Evolutionary conservation across 169 alveolate species (phyloP).

Genomic region (Plasmodium ovale): DNA sequence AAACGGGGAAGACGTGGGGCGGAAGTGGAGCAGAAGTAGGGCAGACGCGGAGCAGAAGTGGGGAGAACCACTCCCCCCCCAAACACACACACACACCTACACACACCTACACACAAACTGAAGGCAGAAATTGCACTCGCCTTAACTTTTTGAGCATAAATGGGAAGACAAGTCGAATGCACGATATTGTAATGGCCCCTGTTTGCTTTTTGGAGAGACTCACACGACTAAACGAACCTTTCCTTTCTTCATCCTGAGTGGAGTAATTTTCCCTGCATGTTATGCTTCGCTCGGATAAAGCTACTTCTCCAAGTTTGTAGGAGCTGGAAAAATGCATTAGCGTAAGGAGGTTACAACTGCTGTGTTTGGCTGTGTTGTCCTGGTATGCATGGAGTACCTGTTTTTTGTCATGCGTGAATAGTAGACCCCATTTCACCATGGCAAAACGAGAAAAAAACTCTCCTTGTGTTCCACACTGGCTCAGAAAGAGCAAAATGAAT

Average conservation of each 20-base stretch:
- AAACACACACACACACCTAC: not conserved
- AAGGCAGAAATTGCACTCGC: not conserved
- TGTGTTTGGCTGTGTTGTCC: not conserved
- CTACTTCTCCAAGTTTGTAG: conserved; percentile 52
- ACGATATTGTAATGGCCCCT: too few species aligned
- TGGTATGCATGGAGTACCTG: conserved; percentile 5
- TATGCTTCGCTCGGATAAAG: not conserved
- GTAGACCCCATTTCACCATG: too few species aligned
- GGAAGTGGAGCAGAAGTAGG: not conserved
- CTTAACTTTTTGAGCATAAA: not conserved
- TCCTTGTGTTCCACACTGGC: not conserved
- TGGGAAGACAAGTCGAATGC: too few species aligned
- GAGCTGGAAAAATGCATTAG: conserved; percentile 35
- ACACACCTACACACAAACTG: not conserved
- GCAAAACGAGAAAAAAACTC: conserved; percentile 32
- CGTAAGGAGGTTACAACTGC: not conserved
- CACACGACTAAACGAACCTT: not conserved
- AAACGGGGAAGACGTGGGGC: not conserved
- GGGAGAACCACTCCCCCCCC: not conserved
- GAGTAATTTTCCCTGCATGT: not conserved
- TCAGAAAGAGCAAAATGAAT: conserved; percentile 19
- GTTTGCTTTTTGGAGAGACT: not conserved
- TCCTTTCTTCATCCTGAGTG: not conserved
- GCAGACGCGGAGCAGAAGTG: not conserved
- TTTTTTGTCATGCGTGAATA: conserved; percentile 19